A percentile compares a stretch with the other conserved stretches of the same genome.
These are phyloP conservation scores for Spirogloea muscicola DNA, from an alignment of 139 green algal genomes.

Conservation along the genomic window DNA sequence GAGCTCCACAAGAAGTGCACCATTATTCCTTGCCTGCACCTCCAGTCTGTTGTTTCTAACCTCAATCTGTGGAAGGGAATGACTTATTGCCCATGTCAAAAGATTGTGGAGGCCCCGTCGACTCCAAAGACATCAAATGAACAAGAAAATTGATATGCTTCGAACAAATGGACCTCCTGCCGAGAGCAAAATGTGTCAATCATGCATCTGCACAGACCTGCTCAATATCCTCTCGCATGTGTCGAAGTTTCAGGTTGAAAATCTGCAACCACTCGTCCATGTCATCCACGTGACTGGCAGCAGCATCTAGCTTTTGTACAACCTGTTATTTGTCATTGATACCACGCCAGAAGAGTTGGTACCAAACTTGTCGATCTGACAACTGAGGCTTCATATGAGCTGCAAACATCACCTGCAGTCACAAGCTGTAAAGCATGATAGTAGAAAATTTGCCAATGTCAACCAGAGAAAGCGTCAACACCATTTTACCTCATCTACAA, in stretches of 20 bases:
- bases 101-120: neutral
- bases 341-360: no score
- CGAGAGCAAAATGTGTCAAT: no score
- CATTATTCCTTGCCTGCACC: constrained; percentile 41
- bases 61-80: constrained; percentile 38
- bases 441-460: no score
- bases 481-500: constrained; percentile 49
- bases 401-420: no score
- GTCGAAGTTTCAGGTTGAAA: constrained; percentile 48
- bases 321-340: no score
- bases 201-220: constrained; percentile 9
- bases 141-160: no score
- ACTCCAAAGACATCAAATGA: no score
- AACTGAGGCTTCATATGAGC: no score
- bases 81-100: neutral
- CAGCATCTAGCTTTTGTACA: constrained; percentile 37
- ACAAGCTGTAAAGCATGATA: no score
- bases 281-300: constrained; percentile 34
- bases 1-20: constrained; percentile 42
- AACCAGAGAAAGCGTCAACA: no score
- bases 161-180: no score
- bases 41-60: constrained; percentile 48
- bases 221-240: constrained; percentile 50
- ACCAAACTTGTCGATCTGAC: no score
- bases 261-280: constrained; percentile 47